Base-by-base conservation (phyloP, 2,329 filamentous ascomycete species). In the Pseudogymnoascus sp. region DNA sequence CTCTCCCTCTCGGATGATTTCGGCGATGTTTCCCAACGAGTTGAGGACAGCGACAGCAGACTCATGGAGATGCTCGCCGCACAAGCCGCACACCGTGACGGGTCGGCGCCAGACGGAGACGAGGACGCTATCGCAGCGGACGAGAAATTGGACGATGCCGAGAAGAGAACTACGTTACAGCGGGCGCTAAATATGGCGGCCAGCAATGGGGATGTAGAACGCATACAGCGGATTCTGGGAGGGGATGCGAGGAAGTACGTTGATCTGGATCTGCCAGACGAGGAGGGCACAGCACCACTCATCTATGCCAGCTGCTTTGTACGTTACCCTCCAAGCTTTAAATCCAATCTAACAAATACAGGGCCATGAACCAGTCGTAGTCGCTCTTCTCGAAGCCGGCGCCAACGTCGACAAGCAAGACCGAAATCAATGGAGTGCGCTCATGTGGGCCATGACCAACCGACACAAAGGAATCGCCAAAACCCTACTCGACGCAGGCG, bases 401-500 rank as follows among this genome's bases (percentile, higher is more conserved):
- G 93, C 89, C 39, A 84, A 91, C 69, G 92, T 97, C 60, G 92
- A 99, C 76, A 88, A 88, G 70, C 93, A 97, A 75, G 94, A 99
- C 73, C 90, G 88, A 66, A 97, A 97, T 72, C 89, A 95, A 72
- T 99, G 94, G 94, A 97, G 91, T 70, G 90, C 94, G 12, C 81
- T 99, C 65, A 99, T 99, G 92, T 99, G 94, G 94, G 93, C 94
- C 59, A 97, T 97, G 91, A 99, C 94, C 62, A 99, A 99, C 75
- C 82, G 92, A 63, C 94, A 99, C 76, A 97, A 97, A 76, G 87
- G 87, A 58, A 99, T 99, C 68, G 92, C 93, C 36, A 97, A 97
- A 75, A 81, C 92, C 9, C 79, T 99, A 14, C 83, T 99, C 35
- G 93, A 99, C 73, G 90, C 94, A 70, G 92, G 92, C 14, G 94